Evolutionary conservation across 306 rosid genomes (phyloP).

Genomic region (Potentilla sterilis): DNA sequence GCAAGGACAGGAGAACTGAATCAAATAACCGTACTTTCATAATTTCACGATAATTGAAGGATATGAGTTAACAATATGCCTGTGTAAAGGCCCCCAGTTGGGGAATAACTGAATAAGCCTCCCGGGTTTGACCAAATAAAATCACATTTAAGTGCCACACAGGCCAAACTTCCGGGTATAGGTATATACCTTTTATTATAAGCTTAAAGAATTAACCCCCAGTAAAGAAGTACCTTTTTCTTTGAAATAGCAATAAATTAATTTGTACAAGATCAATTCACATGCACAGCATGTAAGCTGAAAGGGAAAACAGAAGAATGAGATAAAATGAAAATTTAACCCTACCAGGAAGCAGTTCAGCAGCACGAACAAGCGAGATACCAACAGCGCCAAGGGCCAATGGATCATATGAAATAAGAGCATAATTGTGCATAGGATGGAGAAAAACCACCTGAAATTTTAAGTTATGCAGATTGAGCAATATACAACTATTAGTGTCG

Average conservation of each 20-base stretch:
- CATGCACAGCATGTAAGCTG: background rate
- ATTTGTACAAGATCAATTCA: background rate
- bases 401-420: conserved; percentile 89
- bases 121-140: background rate
- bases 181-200: background rate
- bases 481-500: background rate
- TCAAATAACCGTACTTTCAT: background rate
- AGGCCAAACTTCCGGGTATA: background rate
- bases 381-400: conserved; percentile 88
- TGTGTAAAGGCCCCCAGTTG: background rate
- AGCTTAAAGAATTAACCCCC: background rate
- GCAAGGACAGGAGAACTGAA: background rate
- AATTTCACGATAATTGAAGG: background rate
- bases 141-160: background rate
- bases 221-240: background rate
- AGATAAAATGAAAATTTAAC: conserved; percentile 1
- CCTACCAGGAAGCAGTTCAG: conserved; percentile 87
- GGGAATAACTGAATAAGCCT: background rate
- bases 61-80: background rate
- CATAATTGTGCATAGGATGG: conserved; percentile 95
- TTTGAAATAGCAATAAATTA: background rate
- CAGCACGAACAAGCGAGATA: conserved; percentile 74
- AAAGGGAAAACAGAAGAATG: background rate
- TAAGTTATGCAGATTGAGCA: conserved; percentile 17
- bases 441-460: conserved; percentile 82